phyloP scores from a whole-genome alignment of 345 rosid species.

The Abelmoschus esculentus region DNA sequence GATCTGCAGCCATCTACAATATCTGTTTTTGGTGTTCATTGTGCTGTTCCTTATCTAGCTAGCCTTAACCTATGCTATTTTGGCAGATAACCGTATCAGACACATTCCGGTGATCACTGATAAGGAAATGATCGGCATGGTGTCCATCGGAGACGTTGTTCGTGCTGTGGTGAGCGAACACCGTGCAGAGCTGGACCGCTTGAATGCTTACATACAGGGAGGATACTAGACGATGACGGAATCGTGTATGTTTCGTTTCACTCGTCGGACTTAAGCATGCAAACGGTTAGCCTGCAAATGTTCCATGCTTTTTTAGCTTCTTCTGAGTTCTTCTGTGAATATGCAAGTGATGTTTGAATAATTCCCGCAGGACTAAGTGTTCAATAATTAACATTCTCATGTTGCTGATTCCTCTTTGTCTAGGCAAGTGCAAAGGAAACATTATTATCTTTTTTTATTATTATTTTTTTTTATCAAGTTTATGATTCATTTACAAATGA shows the following conservation, averaged over 20 bases:
- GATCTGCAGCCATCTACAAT: background rate
- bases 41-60: background rate
- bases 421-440: background rate
- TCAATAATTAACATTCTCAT: background rate
- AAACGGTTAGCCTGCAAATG: conserved; percentile 7
- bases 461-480: too few relatives aligned
- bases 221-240: conserved; percentile 49
- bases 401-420: conserved; percentile 1
- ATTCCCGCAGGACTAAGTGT: conserved; percentile 3
- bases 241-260: background rate
- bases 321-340: background rate
- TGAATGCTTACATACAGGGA: conserved; percentile 86
- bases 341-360: conserved; percentile 3
- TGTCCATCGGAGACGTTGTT: conserved; percentile 96
- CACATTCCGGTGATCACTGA: conserved; percentile 84
- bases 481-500: too few relatives aligned
- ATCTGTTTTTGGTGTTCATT: background rate
- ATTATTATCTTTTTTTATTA: too few relatives aligned
- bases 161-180: conserved; percentile 96
- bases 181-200: conserved; percentile 77
- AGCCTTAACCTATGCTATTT: background rate
- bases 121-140: conserved; percentile 85
- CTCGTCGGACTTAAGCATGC: background rate
- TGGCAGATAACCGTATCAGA: conserved; percentile 59
- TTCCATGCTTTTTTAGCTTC: background rate